Conservation (phyloP, 768 basidiomycete species). For the Plicaturopsis crispa region DNA sequence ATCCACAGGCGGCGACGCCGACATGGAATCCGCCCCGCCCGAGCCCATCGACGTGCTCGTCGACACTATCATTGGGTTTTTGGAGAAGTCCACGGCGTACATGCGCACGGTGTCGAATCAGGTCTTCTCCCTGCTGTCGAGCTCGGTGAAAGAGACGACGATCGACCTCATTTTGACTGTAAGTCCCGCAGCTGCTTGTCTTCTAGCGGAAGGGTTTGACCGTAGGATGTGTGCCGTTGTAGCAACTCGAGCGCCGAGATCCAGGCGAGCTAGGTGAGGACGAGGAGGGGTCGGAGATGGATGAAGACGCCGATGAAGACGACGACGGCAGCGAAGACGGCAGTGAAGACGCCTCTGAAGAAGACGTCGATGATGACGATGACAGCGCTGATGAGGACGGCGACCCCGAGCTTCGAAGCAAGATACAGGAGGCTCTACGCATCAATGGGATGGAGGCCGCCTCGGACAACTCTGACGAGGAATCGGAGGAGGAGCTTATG, state of each 20-base stretch:
- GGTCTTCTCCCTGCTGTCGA: constrained; percentile 68
- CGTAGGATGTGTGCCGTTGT: constrained; percentile 4
- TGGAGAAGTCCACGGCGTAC: constrained; percentile 79
- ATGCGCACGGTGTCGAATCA: constrained; percentile 75
- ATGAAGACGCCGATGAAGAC: constrained; percentile 19
- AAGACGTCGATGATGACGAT: constrained; percentile 25
- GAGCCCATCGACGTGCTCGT: constrained; percentile 80
- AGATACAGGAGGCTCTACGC: constrained; percentile 57
- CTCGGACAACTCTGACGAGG: constrained; percentile 49
- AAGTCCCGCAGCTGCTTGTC: constrained; percentile 27
- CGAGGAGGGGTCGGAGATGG: constrained; percentile 21
- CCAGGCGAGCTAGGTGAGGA: constrained; percentile 43
- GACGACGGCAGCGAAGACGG: constrained; percentile 19
- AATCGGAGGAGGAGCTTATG: constrained; percentile 66
- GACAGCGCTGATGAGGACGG: constrained; percentile 42
- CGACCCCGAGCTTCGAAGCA: constrained; percentile 57
- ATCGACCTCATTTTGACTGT: constrained; percentile 79
- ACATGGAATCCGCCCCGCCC: constrained; percentile 35
- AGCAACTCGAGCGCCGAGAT: constrained; percentile 82
- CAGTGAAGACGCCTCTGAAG: constrained; percentile 20
- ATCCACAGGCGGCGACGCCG: constrained; percentile 21
- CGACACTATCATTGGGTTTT: constrained; percentile 83
- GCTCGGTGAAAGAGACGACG: constrained; percentile 58
- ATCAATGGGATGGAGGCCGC: constrained; percentile 51
- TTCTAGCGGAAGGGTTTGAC: too few relatives aligned